Evolutionary conservation across 2,329 filamentous ascomycete species (phyloP).

Genomic region (Lithohypha guttulata): DNA sequence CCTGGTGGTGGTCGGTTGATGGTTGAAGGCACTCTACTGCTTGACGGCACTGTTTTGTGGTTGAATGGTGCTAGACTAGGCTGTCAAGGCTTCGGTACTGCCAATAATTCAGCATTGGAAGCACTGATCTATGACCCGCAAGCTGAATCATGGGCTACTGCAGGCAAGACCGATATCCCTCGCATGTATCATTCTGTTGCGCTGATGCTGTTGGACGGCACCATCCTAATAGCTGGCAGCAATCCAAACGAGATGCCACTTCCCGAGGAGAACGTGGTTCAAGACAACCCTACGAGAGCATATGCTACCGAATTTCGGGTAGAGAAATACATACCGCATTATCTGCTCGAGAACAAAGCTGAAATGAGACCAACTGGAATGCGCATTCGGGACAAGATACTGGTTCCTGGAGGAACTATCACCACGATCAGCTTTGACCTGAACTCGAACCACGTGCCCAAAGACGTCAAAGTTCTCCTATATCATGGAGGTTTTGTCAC

Average conservation of each 20-base stretch:
- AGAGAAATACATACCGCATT: constrained; percentile 52
- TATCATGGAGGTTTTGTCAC: constrained; percentile 53
- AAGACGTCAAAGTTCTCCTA: constrained; percentile 40
- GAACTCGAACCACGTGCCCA: constrained; percentile 27
- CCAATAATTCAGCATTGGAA: constrained; percentile 42
- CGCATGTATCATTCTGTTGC: constrained; percentile 53
- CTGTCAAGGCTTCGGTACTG: constrained; percentile 50
- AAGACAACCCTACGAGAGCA: constrained; percentile 31
- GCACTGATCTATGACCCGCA: constrained; percentile 49
- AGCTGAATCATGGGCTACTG: constrained; percentile 40
- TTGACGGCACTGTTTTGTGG: constrained; percentile 50
- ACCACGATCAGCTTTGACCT: constrained; percentile 43
- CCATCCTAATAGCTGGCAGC: constrained; percentile 48
- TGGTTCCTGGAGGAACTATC: constrained; percentile 34
- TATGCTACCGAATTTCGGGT: constrained; percentile 52
- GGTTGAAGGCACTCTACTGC: constrained; percentile 49
- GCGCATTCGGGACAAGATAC: constrained; percentile 32
- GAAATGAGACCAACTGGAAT: constrained; percentile 40
- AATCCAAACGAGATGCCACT: constrained; percentile 51
- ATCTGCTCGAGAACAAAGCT: constrained; percentile 43
- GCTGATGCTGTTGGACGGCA: constrained; percentile 49
- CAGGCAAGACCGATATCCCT: constrained; percentile 33
- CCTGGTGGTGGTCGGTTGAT: constrained; percentile 45
- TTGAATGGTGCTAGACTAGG: constrained; percentile 49
- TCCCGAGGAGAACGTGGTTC: constrained; percentile 30